A percentile compares a stretch with the other conserved stretches of the same genome.
Conservation (phyloP, 192 early-diverging fungal species). For the Chytriomyces sp. region DNA sequence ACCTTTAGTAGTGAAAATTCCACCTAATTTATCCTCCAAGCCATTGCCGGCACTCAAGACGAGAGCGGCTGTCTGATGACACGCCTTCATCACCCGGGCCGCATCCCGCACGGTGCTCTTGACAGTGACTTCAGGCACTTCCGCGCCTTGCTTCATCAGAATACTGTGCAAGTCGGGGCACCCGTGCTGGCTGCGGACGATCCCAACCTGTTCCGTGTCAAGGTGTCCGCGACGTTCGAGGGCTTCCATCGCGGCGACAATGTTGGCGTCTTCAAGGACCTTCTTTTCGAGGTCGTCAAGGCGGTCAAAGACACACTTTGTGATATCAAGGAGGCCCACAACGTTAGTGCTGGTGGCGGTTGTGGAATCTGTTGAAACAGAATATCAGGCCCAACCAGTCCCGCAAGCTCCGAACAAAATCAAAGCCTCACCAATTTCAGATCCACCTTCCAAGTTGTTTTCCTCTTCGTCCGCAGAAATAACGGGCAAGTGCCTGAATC, state of each 20-base stretch:
- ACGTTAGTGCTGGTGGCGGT: conserved; percentile 52
- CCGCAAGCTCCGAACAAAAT: not conserved
- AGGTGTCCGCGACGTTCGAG: conserved; percentile 53
- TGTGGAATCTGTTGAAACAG: conserved; percentile 13
- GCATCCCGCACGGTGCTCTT: conserved; percentile 49
- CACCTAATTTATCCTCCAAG: conserved; percentile 65
- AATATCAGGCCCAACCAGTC: not conserved
- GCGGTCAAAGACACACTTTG: conserved; percentile 52
- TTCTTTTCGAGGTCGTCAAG: conserved; percentile 53
- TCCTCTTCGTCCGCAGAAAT: conserved; percentile 40
- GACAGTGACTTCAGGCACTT: conserved; percentile 41
- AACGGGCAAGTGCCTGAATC: conserved; percentile 56
- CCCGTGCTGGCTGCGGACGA: conserved; percentile 63
- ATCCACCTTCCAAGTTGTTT: conserved; percentile 11
- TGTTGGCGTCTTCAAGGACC: conserved; percentile 58
- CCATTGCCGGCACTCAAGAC: conserved; percentile 37
- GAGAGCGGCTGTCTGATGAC: conserved; percentile 50
- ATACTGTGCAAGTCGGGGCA: conserved; percentile 89
- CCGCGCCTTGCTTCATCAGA: conserved; percentile 47
- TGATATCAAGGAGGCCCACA: conserved; percentile 55
- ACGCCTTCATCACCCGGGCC: conserved; percentile 44
- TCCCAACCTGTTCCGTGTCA: conserved; percentile 40
- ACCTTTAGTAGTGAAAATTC: conserved; percentile 88
- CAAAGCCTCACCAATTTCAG: conserved; percentile 25
- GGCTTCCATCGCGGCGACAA: conserved; percentile 59